phyloP scores from a whole-genome alignment of 768 basidiomycete genomes.

The Suillus ampliporus region DNA sequence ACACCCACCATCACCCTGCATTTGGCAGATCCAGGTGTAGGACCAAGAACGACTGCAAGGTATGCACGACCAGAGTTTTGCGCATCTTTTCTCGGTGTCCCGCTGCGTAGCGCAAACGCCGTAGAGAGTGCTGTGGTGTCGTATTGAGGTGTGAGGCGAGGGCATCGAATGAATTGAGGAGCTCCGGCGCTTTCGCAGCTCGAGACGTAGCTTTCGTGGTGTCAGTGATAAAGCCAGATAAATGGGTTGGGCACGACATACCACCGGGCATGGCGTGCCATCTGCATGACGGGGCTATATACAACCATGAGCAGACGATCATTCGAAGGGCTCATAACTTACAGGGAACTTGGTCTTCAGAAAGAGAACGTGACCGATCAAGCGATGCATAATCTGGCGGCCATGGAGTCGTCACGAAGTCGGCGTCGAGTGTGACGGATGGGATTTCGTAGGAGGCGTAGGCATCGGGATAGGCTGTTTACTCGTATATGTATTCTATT shows the following conservation, averaged over 20 bases:
- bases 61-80: constrained; percentile 44
- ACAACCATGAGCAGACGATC: neutral
- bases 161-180: constrained; percentile 70
- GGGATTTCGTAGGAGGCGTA: constrained; percentile 37
- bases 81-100: constrained; percentile 13
- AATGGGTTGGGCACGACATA: constrained; percentile 38
- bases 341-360: constrained; percentile 83
- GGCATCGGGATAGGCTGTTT: neutral
- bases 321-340: constrained; percentile 35
- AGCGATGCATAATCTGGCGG: constrained; percentile 63
- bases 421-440: constrained; percentile 51
- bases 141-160: constrained; percentile 76
- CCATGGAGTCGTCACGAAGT: constrained; percentile 62
- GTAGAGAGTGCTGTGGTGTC: constrained; percentile 73
- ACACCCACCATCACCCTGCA: constrained; percentile 66
- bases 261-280: constrained; percentile 57
- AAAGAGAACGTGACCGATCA: constrained; percentile 75
- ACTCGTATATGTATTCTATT: neutral
- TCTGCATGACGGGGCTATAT: constrained; percentile 71
- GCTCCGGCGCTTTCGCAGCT: constrained; percentile 63
- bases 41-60: constrained; percentile 69
- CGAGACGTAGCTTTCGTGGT: constrained; percentile 47
- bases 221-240: neutral
- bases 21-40: constrained; percentile 65
- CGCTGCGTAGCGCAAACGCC: constrained; percentile 53